Evolutionary conservation across 23 red algal species (phyloP), one percentile per base, ranked within the genome.

Genomic region (Gracilariopsis chorda): DNA sequence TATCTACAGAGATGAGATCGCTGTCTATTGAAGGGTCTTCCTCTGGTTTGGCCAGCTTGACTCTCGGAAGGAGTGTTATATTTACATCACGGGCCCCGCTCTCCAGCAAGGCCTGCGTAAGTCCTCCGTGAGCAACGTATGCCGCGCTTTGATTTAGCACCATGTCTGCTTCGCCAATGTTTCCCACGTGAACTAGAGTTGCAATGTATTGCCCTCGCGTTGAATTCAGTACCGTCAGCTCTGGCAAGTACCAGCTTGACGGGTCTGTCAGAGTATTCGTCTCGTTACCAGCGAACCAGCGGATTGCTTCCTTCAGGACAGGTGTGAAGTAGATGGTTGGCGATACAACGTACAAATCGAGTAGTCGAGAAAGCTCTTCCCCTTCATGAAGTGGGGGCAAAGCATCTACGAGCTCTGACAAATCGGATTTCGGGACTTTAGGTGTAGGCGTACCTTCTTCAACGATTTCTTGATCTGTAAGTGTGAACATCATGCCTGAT

Each of bases 151-250:
- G 1, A 14, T 39, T 40, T 29, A 80, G 20, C 6, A 59, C 75
- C 0, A 48, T 30, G 0, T 80, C 75, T 11, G 75, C 56, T 39
- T 43, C 28, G 29, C 49, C 49, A 16, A 40, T 29, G 30, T 9
- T 48, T 36, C 75, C 75, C 20, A 58, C 43, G 27, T 80, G 75
- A 1, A 80, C 49, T n/a, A 80, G 13, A 56, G 21, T 80, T 3
- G 75, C 75, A 24, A 80, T 80, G 49, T 80, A 80, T 16, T 80
- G n/a, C 21, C 75, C 75, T 19, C 8, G 52, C 23, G 75, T 80
- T 7, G 75, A 55, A 48, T 80, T 80, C 40, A 80, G 49, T 35
- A 80, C 52, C 25, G 48, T 35, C 7, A 80, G 52, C 24, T 80
- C 75, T 7, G 49, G 48, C 49, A 80, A 40, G 52, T 41, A 80